These are phyloP conservation scores for Carallia brachiata DNA, from an alignment of 345 rosid species.

Conservation along the genomic window DNA sequence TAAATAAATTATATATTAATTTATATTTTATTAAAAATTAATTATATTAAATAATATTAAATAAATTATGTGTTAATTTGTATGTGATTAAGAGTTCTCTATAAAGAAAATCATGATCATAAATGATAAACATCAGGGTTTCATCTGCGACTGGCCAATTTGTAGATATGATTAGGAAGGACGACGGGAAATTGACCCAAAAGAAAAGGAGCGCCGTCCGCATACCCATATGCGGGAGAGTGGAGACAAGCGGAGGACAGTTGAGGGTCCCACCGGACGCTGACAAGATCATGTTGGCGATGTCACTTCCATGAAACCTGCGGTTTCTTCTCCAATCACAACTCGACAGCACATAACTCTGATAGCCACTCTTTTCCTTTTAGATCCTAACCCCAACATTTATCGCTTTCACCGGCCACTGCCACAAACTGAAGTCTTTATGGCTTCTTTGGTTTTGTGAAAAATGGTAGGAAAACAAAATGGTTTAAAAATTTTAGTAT, in stretches of 20 bases:
- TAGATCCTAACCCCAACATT: background rate
- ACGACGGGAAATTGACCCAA: too few relatives aligned
- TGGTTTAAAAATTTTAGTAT: too few relatives aligned
- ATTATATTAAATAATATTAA: too few relatives aligned
- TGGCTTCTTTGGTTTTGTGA: too few relatives aligned
- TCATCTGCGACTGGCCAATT: background rate
- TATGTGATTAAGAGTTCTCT: too few relatives aligned
- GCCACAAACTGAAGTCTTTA: too few relatives aligned
- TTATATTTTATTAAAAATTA: too few relatives aligned
- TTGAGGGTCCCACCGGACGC: background rate
- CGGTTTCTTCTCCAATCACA: slow-evolving; percentile 29
- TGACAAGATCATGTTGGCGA: slow-evolving; percentile 20
- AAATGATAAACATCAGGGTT: background rate
- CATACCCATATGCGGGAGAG: too few relatives aligned
- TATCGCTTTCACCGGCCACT: background rate
- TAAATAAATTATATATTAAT: too few relatives aligned
- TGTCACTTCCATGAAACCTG: slow-evolving; percentile 1
- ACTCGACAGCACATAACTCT: slow-evolving; percentile 26
- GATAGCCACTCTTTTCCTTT: background rate
- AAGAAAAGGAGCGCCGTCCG: slow-evolving; percentile 18
- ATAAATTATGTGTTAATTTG: too few relatives aligned
- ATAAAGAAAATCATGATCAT: background rate
- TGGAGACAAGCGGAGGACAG: background rate
- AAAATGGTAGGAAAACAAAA: too few relatives aligned
- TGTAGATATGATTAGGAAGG: too few relatives aligned